Evolutionary conservation across 2,329 filamentous ascomycete species (phyloP).

Genomic region (Coniella lustricola): DNA sequence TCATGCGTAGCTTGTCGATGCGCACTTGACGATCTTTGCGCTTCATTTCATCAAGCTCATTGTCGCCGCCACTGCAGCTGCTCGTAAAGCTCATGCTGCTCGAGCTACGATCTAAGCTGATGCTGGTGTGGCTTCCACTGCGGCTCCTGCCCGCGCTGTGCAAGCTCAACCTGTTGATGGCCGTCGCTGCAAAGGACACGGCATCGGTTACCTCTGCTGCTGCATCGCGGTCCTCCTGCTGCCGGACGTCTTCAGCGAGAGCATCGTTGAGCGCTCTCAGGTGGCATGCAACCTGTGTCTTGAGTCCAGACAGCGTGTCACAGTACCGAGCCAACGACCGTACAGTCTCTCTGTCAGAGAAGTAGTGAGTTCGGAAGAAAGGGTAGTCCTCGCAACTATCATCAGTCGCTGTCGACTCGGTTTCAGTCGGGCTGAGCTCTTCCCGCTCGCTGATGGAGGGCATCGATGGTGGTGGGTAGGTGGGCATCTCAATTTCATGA

Average conservation of each 20-base stretch:
- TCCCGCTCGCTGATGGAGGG: slow-evolving; percentile 17
- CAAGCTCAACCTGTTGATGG: slow-evolving; percentile 7
- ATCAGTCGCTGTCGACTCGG: slow-evolving; percentile 12
- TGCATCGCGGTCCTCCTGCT: not conserved
- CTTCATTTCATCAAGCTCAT: slow-evolving; percentile 26
- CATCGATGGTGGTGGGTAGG: slow-evolving; percentile 8
- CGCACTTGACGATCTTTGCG: slow-evolving; percentile 39
- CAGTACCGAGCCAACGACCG: slow-evolving; percentile 43
- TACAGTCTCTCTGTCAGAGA: slow-evolving; percentile 14
- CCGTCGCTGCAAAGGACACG: slow-evolving; percentile 1
- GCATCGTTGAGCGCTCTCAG: slow-evolving; percentile 38
- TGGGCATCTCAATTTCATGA: slow-evolving; percentile 8
- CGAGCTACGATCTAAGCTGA: slow-evolving; percentile 5
- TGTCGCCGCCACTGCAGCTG: slow-evolving; percentile 19
- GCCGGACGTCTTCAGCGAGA: slow-evolving; percentile 17
- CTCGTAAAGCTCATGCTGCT: slow-evolving; percentile 17
- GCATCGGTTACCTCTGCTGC: slow-evolving; percentile 2
- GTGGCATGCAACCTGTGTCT: slow-evolving; percentile 42
- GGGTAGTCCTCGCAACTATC: slow-evolving; percentile 27
- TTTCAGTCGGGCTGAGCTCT: slow-evolving; percentile 8
- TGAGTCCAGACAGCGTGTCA: slow-evolving; percentile 40
- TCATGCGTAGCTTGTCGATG: slow-evolving; percentile 47
- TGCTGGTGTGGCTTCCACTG: slow-evolving; percentile 10
- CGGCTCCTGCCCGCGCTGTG: not conserved
- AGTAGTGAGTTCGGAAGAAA: slow-evolving; percentile 21